Base-by-base conservation (phyloP, 345 rosid genomes). In the Ceriops decandra region DNA sequence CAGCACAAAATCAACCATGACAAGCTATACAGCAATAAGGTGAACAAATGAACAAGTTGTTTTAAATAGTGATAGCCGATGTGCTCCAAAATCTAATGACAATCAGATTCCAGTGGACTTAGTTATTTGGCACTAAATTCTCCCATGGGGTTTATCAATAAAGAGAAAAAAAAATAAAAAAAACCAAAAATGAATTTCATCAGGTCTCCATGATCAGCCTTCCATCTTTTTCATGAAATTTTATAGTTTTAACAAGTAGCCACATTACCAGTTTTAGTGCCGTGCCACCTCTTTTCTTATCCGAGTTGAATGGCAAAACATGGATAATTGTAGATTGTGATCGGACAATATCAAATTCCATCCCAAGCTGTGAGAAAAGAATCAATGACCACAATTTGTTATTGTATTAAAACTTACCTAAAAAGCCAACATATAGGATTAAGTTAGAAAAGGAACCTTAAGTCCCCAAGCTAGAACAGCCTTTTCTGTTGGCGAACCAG, bases 401-500 rank as follows among this genome's bases (percentile, higher is more conserved):
- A 49, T 31, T 27, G 26, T 19, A 28, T 28, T 31, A 4, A 7
- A 31, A 20, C 31, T 5, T 56, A 46, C n/a, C 22, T 47, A 38
- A 60, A 67, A 35, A n/a, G 30, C 5, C 13, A 62, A 2, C 30
- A 36, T 36, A 30, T 27, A 42, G 42, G 19, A 38, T 8, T 5
- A 26, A 15, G 51, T 60, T 10, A 47, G 4, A 26, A 42, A 70
- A 63, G 22, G 53, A 51, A 54, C 70, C 92, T 95, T 87, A 68
- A 85, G 75, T 16, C 88, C 98, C 99, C 99, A 95, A 46, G 85
- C 85, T 58, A 95, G 86, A 74, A 95, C 87, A 71, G 99, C 99
- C 79, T 91, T 95, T 77, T 95, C 99, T 36, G 99, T 95, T 17
- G 99, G 99, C 61, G 96, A 90, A 74, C 98, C 99, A 76, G 96